phyloP scores from a whole-genome alignment of 306 rosid genomes.

The Lablab purpureus region DNA sequence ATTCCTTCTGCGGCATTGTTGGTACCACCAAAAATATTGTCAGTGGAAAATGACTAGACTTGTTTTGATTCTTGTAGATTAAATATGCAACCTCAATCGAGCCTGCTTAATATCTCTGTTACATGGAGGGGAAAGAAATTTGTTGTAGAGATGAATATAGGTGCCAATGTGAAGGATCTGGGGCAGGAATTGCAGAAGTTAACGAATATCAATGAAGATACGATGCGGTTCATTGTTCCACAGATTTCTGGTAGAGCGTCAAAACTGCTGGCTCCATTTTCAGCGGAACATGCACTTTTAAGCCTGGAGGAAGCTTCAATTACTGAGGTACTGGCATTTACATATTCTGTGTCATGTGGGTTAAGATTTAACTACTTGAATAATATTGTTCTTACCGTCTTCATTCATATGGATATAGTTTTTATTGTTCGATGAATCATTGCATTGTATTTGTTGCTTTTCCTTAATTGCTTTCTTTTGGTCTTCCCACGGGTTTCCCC shows the following conservation, averaged over 20 bases:
- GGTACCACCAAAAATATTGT: not conserved
- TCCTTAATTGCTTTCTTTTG: not conserved
- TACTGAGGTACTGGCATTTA: slow-evolving; percentile 61
- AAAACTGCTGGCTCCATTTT: slow-evolving; percentile 78
- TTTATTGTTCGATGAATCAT: slow-evolving; percentile 11
- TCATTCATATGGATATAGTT: not conserved
- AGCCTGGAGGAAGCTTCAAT: slow-evolving; percentile 69
- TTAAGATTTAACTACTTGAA: slow-evolving; percentile 18
- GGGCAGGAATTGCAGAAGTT: slow-evolving; percentile 73
- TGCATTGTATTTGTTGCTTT: slow-evolving; percentile 24
- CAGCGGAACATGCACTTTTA: slow-evolving; percentile 69
- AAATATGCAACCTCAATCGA: slow-evolving; percentile 63
- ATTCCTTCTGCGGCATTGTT: not conserved
- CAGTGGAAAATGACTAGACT: not conserved
- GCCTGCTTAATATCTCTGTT: slow-evolving; percentile 52
- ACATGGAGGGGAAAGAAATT: slow-evolving; percentile 86
- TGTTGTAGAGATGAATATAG: slow-evolving; percentile 57
- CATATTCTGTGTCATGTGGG: slow-evolving; percentile 13
- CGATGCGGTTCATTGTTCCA: slow-evolving; percentile 87
- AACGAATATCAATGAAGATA: slow-evolving; percentile 74
- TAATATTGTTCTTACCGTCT: slow-evolving; percentile 2
- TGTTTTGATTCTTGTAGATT: slow-evolving; percentile 56
- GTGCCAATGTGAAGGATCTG: slow-evolving; percentile 75
- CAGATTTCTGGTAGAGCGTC: slow-evolving; percentile 60
- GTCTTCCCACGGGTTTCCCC: no score